These are phyloP conservation scores for Macrocybe gigantea DNA, from an alignment of 768 basidiomycete species.

Conservation along the genomic window DNA sequence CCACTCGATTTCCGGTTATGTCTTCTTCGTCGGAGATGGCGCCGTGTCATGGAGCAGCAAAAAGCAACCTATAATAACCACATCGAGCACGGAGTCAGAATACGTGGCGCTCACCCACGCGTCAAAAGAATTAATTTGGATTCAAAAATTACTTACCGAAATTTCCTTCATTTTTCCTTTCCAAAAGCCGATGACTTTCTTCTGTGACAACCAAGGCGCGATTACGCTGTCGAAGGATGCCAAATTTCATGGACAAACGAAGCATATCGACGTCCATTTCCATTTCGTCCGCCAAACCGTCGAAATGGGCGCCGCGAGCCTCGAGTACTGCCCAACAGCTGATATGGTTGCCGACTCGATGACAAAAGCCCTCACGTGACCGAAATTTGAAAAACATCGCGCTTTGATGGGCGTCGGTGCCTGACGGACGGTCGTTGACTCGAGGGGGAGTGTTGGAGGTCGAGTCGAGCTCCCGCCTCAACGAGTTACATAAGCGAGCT, in stretches of 20 bases:
- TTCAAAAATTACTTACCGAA: conserved; percentile 14
- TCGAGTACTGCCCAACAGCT: background rate
- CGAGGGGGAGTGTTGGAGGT: background rate
- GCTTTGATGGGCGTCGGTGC: background rate
- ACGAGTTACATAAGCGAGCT: too few relatives aligned
- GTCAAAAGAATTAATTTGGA: conserved; percentile 17
- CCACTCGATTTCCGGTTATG: conserved; percentile 21
- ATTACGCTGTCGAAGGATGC: background rate
- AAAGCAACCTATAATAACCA: conserved; percentile 23
- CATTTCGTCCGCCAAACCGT: background rate
- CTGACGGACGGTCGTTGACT: background rate
- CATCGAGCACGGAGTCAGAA: conserved; percentile 31
- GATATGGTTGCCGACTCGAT: background rate
- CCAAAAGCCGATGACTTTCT: background rate
- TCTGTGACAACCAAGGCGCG: background rate
- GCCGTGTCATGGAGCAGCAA: conserved; percentile 24
- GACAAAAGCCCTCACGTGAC: background rate
- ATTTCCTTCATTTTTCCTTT: conserved; percentile 4
- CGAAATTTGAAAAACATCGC: background rate
- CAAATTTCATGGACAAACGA: background rate
- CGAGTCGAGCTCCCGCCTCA: too few relatives aligned
- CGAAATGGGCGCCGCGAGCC: background rate
- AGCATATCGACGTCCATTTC: background rate
- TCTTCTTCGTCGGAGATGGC: conserved; percentile 18
- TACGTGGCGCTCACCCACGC: conserved; percentile 23